Evolutionary conservation across 768 basidiomycete species (phyloP), one percentile per base, ranked within the genome.

Genomic region (Botryobasidium botryosum): DNA sequence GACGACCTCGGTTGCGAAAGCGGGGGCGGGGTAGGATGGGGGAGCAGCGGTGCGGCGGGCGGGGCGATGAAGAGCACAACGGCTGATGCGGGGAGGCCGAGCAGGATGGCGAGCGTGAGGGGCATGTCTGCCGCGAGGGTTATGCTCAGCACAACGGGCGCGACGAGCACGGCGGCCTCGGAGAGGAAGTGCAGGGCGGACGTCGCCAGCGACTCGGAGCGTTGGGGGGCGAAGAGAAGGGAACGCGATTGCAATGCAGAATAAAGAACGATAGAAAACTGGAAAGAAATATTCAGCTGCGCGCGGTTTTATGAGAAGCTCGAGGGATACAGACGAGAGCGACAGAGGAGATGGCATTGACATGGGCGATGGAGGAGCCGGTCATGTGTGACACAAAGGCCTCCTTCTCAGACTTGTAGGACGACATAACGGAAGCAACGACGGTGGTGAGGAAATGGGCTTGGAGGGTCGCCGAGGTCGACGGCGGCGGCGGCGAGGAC

Each of bases 131-230:
- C 77, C 53, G 77, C 79, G 24, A 79, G 44, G 0, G 92, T 92
- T 62, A 94, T 73, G 3, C 75, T 79, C 6, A 91, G 65, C 2
- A 90, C 65, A n/a, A 91, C 64, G 0, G 92, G 92, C 0, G 83
- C 43, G 5, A 78, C 70, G 10, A 91, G 70, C 7, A 82, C 58
- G 6, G 66, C 29, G 67, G 74, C 85, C 57, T 86, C 77, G 27
- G 64, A 42, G 10, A 62, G 35, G 45, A 72, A 65, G 66, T 62
- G 57, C 13, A 21, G 21, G 21, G 24, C 13, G 23, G 3, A 18
- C 20, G n/a, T 50, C 50, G 38, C 13, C 15, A 39, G n/a, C 18
- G 3, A 41, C 21, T 7, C 25, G 68, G 57, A 6, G 56, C 45
- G 17, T 56, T 62, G 17, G 62, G 58, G 3, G 61, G 43, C 4